phyloP scores from a whole-genome alignment of 1,139 yeast species.

The Eremothecium gossypii region DNA sequence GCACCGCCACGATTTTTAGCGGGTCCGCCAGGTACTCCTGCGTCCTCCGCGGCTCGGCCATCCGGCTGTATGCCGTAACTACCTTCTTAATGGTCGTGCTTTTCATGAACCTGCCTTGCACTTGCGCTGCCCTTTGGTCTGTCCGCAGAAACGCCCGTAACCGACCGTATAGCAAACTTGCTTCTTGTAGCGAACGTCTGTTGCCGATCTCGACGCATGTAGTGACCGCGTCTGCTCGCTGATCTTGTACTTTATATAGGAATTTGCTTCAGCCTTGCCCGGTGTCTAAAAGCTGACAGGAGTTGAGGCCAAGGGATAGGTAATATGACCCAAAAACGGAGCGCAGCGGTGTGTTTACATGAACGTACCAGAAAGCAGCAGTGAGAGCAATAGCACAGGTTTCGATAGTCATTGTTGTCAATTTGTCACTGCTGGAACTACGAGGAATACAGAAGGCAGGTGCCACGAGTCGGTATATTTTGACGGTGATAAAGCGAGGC shows the following conservation, averaged over 20 bases:
- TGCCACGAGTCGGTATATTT: too few species aligned
- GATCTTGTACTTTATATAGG: not conserved
- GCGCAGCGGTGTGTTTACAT: not conserved
- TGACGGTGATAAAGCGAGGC: too few species aligned
- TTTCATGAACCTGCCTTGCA: too few species aligned
- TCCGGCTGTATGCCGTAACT: not conserved
- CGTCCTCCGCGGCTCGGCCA: not conserved
- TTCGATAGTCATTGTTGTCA: too few species aligned
- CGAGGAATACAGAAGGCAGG: too few species aligned
- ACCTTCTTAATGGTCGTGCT: too few species aligned
- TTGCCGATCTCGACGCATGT: not conserved
- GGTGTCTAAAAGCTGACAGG: slow-evolving; percentile 2
- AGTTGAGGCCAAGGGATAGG: not conserved
- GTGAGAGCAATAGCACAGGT: not conserved
- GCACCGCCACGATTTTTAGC: slow-evolving; percentile 47
- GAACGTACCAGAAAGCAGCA: not conserved
- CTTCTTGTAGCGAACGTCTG: not conserved
- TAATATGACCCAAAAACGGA: slow-evolving; percentile 3
- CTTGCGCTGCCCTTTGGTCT: too few species aligned
- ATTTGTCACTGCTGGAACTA: too few species aligned
- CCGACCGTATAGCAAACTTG: too few species aligned
- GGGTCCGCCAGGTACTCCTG: slow-evolving; percentile 27
- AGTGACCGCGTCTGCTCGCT: not conserved
- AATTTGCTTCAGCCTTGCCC: slow-evolving; percentile 1
- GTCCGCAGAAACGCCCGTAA: too few species aligned